phyloP scores from a whole-genome alignment of 2,329 filamentous ascomycete genomes.

The Zopfia rhizophila region DNA sequence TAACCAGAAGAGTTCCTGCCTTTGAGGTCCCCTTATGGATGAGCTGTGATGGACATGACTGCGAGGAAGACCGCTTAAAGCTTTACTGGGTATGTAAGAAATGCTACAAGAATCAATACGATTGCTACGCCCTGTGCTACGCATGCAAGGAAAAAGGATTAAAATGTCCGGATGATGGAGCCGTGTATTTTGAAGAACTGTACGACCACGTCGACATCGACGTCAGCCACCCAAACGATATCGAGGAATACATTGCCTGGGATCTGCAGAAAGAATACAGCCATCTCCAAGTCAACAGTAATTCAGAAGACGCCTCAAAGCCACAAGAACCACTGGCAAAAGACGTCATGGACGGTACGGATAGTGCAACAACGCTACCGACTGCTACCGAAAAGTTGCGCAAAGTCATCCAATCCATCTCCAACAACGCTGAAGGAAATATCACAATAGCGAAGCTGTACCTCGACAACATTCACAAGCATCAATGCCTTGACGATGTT shows the following conservation, averaged over 20 bases:
- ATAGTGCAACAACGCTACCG: not conserved
- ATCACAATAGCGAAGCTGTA: constrained; percentile 6
- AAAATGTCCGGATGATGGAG: not conserved
- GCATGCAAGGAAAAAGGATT: not conserved
- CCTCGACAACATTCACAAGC: constrained; percentile 2
- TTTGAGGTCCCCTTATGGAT: not conserved
- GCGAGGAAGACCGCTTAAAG: not conserved
- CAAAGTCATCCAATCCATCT: not conserved
- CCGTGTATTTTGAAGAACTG: not conserved
- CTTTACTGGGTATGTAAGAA: constrained; percentile 5
- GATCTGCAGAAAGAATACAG: constrained; percentile 6
- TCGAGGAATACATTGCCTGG: constrained; percentile 1
- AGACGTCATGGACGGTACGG: not conserved
- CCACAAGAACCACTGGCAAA: not conserved
- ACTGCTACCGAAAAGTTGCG: not conserved
- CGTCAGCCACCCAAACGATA: not conserved
- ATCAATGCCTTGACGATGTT: not conserved
- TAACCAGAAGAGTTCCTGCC: not conserved
- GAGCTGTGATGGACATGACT: not conserved
- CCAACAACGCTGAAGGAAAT: constrained; percentile 1
- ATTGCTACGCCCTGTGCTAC: not conserved
- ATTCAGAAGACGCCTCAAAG: not conserved
- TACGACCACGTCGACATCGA: constrained; percentile 4
- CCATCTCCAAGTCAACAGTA: not conserved
- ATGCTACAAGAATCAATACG: not conserved